These are phyloP conservation scores for Solanum phureja DNA, from an alignment of 257 asterid genomes.

Conservation along the genomic window DNA sequence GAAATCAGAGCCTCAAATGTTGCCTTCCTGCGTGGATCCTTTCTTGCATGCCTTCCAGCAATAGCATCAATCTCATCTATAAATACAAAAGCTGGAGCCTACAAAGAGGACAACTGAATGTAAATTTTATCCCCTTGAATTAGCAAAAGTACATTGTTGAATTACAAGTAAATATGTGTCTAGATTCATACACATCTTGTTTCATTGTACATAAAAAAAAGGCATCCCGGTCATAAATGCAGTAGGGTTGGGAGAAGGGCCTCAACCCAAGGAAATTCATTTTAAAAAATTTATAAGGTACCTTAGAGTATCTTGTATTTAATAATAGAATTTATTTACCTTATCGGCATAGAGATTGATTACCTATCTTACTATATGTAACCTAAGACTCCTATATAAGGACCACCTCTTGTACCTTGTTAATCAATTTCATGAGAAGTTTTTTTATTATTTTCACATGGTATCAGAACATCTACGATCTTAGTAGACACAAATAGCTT, in stretches of 20 bases:
- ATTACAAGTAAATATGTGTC: neutral
- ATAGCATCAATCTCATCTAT: constrained; percentile 99
- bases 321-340: neutral
- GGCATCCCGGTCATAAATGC: neutral
- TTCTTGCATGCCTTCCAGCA: constrained; percentile 93
- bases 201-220: neutral
- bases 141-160: neutral
- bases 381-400: neutral
- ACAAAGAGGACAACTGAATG: constrained; percentile 15
- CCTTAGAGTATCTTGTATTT: neutral
- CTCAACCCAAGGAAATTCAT: neutral
- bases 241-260: neutral
- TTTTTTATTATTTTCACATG: neutral
- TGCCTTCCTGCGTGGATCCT: constrained; percentile 80
- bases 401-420: neutral
- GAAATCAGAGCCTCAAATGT: constrained; percentile 85
- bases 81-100: constrained; percentile 97
- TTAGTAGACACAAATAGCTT: neutral
- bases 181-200: neutral
- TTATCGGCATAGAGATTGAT: neutral
- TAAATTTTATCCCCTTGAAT: neutral
- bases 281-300: neutral
- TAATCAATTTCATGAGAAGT: neutral
- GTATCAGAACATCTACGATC: neutral
- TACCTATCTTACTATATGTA: neutral